phyloP scores from a whole-genome alignment of 2,329 filamentous ascomycete species.

The Trichoderma pleuroti region DNA sequence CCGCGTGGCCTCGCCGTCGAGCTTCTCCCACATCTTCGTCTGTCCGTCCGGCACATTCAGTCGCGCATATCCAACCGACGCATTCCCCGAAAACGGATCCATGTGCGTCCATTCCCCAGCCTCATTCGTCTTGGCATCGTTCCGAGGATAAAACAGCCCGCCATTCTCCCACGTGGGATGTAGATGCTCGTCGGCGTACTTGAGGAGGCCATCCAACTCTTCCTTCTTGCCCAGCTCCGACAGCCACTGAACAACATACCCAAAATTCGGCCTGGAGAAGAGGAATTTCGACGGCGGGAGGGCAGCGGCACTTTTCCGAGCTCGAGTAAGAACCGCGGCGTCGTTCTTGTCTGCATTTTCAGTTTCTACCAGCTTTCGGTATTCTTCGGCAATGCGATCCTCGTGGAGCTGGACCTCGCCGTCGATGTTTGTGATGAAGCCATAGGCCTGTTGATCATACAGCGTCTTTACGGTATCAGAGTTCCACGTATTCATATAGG shows the following conservation, averaged over 20 bases:
- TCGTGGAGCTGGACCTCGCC: constrained; percentile 26
- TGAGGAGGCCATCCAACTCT: constrained; percentile 25
- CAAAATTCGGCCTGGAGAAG: constrained; percentile 22
- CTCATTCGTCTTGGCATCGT: constrained; percentile 25
- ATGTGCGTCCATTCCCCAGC: constrained; percentile 28
- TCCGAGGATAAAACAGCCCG: constrained; percentile 34
- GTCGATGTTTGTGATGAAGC: constrained; percentile 28
- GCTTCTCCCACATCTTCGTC: constrained; percentile 34
- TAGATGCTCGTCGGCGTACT: constrained; percentile 29
- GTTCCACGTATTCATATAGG: constrained; percentile 40
- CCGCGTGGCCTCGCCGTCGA: constrained; percentile 25
- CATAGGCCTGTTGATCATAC: constrained; percentile 25
- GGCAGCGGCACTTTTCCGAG: constrained; percentile 18
- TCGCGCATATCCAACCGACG: constrained; percentile 34
- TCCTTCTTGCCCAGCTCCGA: constrained; percentile 31
- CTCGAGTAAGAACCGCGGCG: constrained; percentile 7
- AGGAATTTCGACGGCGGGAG: neutral
- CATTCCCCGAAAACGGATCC: constrained; percentile 37
- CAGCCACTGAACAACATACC: constrained; percentile 32
- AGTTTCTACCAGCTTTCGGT: constrained; percentile 22
- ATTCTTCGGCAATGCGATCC: constrained; percentile 25
- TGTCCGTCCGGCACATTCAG: constrained; percentile 37
- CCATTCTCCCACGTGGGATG: constrained; percentile 33
- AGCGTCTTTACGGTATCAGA: constrained; percentile 28
- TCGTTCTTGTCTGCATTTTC: constrained; percentile 20